These are phyloP conservation scores for Moricandia moricandioides DNA, from an alignment of 345 rosid genomes.

Conservation along the genomic window DNA sequence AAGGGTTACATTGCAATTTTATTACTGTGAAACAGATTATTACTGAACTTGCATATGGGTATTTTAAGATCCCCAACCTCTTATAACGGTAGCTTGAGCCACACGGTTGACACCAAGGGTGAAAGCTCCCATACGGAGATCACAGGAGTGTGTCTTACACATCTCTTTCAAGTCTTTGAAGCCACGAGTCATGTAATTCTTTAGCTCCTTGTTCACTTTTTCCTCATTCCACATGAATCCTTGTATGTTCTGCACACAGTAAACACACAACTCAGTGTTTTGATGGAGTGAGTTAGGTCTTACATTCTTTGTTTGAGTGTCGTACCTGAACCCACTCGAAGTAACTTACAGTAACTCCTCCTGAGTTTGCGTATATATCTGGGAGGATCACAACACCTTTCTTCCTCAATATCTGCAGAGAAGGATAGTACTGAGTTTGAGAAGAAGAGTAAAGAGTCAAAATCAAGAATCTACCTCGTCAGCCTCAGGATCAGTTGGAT, in stretches of 20 bases:
- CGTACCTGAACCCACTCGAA: constrained; percentile 98
- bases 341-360: constrained; percentile 97
- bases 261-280: not conserved
- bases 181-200: constrained; percentile 78
- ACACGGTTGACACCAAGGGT: constrained; percentile 95
- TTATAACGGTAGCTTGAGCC: constrained; percentile 76
- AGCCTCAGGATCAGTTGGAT: constrained; percentile 97
- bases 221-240: not conserved
- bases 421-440: not conserved
- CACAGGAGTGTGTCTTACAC: constrained; percentile 48
- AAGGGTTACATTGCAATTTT: not conserved
- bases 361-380: constrained; percentile 92
- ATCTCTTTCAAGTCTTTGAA: constrained; percentile 60
- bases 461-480: constrained; percentile 59
- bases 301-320: not conserved
- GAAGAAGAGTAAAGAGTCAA: not conserved
- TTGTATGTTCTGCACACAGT: not conserved
- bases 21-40: not conserved
- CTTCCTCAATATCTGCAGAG: constrained; percentile 64
- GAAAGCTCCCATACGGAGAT: constrained; percentile 98
- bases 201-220: constrained; percentile 55
- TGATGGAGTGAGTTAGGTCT: not conserved
- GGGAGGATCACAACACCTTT: constrained; percentile 92
- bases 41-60: not conserved
- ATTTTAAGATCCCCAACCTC: constrained; percentile 88